Conservation (phyloP, 2,329 filamentous ascomycete genomes). For the Taxawa tesnikishii region DNA sequence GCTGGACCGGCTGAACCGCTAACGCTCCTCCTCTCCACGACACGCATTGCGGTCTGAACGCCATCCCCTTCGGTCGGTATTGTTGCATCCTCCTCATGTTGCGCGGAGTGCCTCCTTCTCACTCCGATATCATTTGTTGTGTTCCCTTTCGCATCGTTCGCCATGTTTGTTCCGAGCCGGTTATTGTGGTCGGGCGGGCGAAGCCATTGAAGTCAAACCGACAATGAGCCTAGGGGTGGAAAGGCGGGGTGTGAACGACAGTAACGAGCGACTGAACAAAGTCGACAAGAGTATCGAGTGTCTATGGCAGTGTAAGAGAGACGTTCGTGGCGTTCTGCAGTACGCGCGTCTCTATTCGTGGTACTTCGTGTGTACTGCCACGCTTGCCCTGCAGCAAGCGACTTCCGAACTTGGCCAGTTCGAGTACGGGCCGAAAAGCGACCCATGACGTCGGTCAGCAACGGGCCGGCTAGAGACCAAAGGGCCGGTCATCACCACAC, state of each 20-base stretch:
- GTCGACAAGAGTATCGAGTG: neutral
- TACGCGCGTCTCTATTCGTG: neutral
- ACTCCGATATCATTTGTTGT: constrained; percentile 8
- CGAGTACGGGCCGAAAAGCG: no score
- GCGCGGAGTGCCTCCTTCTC: constrained; percentile 12
- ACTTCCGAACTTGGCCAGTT: no score
- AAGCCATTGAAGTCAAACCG: no score
- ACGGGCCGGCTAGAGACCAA: no score
- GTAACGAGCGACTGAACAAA: neutral
- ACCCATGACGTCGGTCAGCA: no score
- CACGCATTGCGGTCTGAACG: constrained; percentile 1
- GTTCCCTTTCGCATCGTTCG: constrained; percentile 9
- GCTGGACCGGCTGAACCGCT: constrained; percentile 1
- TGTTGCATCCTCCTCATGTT: constrained; percentile 7
- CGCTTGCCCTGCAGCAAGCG: no score
- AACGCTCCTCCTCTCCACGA: constrained; percentile 6
- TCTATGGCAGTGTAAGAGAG: constrained; percentile 1
- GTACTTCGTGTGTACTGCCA: no score
- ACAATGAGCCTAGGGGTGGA: no score
- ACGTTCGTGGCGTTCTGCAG: neutral
- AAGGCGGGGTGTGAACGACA: no score
- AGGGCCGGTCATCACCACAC: no score
- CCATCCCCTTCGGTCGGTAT: neutral
- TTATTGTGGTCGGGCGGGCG: no score
- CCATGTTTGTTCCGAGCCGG: constrained; percentile 4